phyloP scores from a whole-genome alignment of 192 early-diverging fungal genomes.

The Coemansia sp. region DNA sequence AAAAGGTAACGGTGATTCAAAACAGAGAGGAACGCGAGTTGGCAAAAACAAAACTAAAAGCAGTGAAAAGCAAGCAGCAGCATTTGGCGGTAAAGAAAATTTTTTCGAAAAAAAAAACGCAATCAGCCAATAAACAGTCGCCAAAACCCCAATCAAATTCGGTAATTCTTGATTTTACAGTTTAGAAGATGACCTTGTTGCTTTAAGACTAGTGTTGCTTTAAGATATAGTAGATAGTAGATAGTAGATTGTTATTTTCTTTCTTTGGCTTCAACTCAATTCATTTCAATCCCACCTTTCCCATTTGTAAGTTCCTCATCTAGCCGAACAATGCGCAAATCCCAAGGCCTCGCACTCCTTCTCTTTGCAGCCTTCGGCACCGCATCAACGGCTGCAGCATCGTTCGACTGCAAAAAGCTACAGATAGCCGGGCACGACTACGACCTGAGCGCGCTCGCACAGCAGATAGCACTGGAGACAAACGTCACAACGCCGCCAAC shows the following conservation, averaged over 20 bases:
- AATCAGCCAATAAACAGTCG: too few species aligned
- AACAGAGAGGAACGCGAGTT: too few species aligned
- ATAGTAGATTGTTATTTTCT: neutral
- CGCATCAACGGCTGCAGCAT: constrained; percentile 10
- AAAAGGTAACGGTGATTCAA: too few species aligned
- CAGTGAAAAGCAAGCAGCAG: too few species aligned
- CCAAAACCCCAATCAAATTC: too few species aligned
- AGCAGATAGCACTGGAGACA: constrained; percentile 26
- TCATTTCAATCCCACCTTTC: neutral
- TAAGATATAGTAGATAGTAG: too few species aligned
- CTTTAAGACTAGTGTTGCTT: too few species aligned
- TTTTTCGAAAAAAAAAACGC: too few species aligned
- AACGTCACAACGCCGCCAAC: constrained; percentile 51
- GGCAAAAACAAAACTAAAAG: too few species aligned
- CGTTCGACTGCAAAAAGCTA: constrained; percentile 49
- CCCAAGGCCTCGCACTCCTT: neutral
- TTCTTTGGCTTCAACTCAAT: neutral
- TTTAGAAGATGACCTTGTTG: too few species aligned
- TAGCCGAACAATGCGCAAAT: constrained; percentile 31
- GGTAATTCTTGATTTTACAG: too few species aligned
- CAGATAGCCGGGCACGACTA: constrained; percentile 39
- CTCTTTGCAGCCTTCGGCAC: constrained; percentile 1
- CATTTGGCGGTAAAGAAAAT: too few species aligned
- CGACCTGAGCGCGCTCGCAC: constrained; percentile 39
- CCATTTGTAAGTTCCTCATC: neutral